Base-by-base conservation (phyloP, 164 flowering plant species). In the Tinospora cordifolia region DNA sequence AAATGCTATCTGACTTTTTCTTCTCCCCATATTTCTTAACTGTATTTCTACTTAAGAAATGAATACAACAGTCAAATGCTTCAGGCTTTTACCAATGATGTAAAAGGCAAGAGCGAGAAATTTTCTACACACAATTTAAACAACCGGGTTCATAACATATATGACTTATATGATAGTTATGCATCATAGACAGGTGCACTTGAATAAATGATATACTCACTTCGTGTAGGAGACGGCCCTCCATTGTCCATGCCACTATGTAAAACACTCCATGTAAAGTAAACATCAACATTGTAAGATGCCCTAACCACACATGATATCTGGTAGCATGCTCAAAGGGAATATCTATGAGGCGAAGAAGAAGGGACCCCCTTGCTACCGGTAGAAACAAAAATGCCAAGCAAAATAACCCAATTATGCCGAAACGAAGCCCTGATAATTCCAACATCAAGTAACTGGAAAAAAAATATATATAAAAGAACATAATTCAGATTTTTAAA, bases 251-350 rank as follows among this genome's bases (percentile, higher is more conserved):
- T 60, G 76, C 86, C 44, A 84, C 70, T 9, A 85, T 74, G 69
- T 86, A 93, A 63, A 74, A 83, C 22, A 90, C 36, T 62, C 94
- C 96, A 75, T 93, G 98, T 68, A 87, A 81, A 47, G 93, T 87
- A 65, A 91, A 88, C 22, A 90, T 26, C 9, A 81, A 4, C 97
- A 91, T 93, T 6, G 97, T 91, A 34, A 93, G 88, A 83, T 91
- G 92, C 64, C 98, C 97, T 75, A 93, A 77, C 98, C 98, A 93
- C 5, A 93, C 89, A 69, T 93, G 98, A 67, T 93, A 93, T 80
- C 82, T 85, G 12, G 97, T 85, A 14, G 98, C 94, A 80, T 91
- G 97, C 81, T 93, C 98, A 68, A 93, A 93, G 27, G 98, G 98
- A 75, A 93, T 87, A 76, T 91, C 94, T 39, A 89, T 77, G 57